phyloP scores from a whole-genome alignment of 805 yeast species.

The Sugiyamaella boreocaroliniensis region DNA sequence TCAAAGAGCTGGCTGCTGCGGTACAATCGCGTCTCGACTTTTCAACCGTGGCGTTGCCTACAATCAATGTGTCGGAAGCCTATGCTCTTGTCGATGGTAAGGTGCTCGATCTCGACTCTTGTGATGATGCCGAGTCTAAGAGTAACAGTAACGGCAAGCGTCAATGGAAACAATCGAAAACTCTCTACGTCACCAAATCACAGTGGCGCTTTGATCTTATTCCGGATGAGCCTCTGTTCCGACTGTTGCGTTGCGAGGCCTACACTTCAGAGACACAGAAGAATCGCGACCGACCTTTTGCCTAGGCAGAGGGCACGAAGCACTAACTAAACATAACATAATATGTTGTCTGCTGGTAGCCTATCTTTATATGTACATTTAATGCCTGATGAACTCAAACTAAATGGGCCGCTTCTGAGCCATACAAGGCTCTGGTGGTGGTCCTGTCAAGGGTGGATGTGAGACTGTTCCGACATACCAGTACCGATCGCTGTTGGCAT shows the following conservation, averaged over 20 bases:
- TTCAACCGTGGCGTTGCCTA: background rate
- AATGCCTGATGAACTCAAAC: background rate
- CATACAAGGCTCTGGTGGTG: conserved; percentile 46
- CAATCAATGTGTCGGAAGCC: conserved; percentile 1
- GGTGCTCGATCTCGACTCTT: background rate
- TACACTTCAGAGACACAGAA: conserved; percentile 3
- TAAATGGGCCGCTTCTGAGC: conserved; percentile 10
- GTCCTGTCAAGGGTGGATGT: conserved; percentile 41
- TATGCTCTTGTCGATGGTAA: conserved; percentile 9
- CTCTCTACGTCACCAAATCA: conserved; percentile 8
- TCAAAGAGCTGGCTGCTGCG: background rate
- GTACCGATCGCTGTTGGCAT: conserved; percentile 40
- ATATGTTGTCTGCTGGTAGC: background rate
- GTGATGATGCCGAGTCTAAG: background rate
- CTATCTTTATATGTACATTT: background rate
- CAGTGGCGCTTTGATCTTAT: conserved; percentile 12
- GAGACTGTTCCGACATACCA: conserved; percentile 57
- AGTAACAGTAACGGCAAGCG: background rate
- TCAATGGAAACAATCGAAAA: background rate
- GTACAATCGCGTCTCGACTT: background rate
- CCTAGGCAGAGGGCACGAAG: too few species aligned
- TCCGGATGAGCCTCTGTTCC: background rate
- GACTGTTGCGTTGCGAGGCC: conserved; percentile 11
- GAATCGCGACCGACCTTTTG: conserved; percentile 9
- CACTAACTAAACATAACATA: too few species aligned